A percentile compares a stretch with the other conserved stretches of the same genome.
Evolutionary conservation across 352 stramenopile species (phyloP).

Genomic region (Elongisporangium prolatum): DNA sequence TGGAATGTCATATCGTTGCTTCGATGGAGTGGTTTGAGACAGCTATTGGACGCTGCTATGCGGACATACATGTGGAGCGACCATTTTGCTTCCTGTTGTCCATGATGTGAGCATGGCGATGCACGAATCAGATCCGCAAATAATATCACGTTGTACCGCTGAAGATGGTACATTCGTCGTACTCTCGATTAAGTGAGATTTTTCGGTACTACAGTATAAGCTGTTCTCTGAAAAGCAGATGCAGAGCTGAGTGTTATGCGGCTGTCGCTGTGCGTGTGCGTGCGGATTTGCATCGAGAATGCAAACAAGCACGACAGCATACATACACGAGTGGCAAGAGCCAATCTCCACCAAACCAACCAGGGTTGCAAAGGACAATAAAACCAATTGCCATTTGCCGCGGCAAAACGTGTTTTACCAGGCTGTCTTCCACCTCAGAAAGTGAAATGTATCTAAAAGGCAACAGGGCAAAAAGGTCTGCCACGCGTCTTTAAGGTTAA

Average conservation of each 20-base stretch:
- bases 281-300: not conserved
- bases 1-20: not conserved
- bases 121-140: no score
- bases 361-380: no score
- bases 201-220: not conserved
- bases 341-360: not conserved
- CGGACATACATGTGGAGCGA: not conserved
- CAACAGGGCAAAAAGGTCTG: no score
- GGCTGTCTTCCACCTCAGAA: no score
- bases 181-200: not conserved
- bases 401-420: no score
- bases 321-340: not conserved
- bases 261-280: not conserved
- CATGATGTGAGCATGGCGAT: no score
- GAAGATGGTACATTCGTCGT: not conserved
- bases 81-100: not conserved
- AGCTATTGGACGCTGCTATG: not conserved
- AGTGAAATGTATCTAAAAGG: no score
- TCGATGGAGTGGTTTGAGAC: not conserved
- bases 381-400: no score
- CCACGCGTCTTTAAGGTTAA: no score
- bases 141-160: not conserved
- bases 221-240: not conserved
- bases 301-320: not conserved
- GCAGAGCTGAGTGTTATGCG: not conserved